Evolutionary conservation across 2,329 filamentous ascomycete genomes (phyloP), one percentile per base, ranked within the genome.

Genomic region (Sarocladium kiliense): DNA sequence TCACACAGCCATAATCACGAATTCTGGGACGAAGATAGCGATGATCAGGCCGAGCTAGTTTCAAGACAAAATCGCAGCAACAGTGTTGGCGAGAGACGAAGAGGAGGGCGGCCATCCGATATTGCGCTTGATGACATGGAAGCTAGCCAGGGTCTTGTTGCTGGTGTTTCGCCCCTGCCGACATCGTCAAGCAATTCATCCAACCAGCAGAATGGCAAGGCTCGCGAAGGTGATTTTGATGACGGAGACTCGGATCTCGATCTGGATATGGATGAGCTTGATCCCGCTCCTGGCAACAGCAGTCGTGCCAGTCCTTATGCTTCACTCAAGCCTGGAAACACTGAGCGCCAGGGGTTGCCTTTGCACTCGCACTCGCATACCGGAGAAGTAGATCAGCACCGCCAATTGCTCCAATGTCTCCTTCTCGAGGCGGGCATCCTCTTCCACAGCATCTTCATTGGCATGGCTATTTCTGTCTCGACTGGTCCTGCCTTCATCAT

Each of bases 361-460:
- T 30, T 23, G 25, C 44, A 27, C 19, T 37, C 30, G 14, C 32
- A 39, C 18, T 55, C 59, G 18, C 57, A 53, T 32, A 34, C 54
- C 47, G 53, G 55, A 6, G 21, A 23, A 19, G 41, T 41, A 4
- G 76, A 87, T 69, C 79, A 81, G 57, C 81, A 85, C 63, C 80
- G 86, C 11, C 79, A 87, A 60, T 78, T 92, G 62, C 74, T 92
- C 10, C 89, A 94, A 68, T 92, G 89, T 61, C 74, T 93, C 45
- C 78, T 94, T 23, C 80, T 94, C 2, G 89, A 93, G 71, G 88
- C 88, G 0, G 89, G 89, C 19, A 93, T 94, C 58, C 78, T 94
- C 16, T 93, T 93, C 66, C 89, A 94, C 73, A 89, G 85, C 64
- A 78, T 94, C 54, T 94, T 94, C 65, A 93, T 94, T 62, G 89